Percentiles rank a stretch among this genome's conserved stretches.
Evolutionary conservation across 257 asterid genomes (phyloP).

Genomic region (Misopates orontium): DNA sequence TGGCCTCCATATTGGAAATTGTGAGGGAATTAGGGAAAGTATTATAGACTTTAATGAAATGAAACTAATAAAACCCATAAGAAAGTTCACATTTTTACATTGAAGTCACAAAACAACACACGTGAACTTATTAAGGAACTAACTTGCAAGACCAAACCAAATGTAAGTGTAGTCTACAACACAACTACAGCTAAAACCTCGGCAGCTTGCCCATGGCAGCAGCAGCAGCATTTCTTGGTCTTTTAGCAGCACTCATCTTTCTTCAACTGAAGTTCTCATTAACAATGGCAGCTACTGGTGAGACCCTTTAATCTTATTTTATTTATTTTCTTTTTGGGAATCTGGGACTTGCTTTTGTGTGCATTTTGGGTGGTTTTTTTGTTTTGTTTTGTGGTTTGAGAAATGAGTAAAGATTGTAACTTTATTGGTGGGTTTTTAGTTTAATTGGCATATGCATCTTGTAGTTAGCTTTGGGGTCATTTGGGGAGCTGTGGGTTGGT

Average conservation of each 20-base stretch:
- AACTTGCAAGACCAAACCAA: background rate
- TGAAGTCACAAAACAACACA: background rate
- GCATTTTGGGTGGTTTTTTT: conserved; percentile 22
- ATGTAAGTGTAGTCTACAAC: no score
- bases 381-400: conserved; percentile 16
- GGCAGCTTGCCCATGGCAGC: conserved; percentile 65
- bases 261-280: conserved; percentile 40
- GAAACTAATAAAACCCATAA: conserved; percentile 4
- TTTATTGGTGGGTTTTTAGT: conserved; percentile 5
- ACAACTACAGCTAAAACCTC: no score
- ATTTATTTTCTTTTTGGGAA: conserved; percentile 1
- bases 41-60: background rate
- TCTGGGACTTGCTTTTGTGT: conserved; percentile 20
- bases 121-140: conserved; percentile 19
- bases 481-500: background rate
- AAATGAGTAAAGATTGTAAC: conserved; percentile 14
- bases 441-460: conserved; percentile 23
- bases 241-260: conserved; percentile 33
- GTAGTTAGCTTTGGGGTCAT: conserved; percentile 12
- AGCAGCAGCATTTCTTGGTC: conserved; percentile 36
- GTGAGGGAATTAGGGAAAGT: conserved; percentile 14
- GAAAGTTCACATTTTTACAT: background rate
- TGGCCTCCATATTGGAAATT: conserved; percentile 27
- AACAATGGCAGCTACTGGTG: conserved; percentile 57
- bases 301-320: conserved; percentile 6